Percentiles rank a stretch among this genome's conserved stretches.
Conservation (phyloP, 441 rosid species). For the Macaranga tanarius region DNA sequence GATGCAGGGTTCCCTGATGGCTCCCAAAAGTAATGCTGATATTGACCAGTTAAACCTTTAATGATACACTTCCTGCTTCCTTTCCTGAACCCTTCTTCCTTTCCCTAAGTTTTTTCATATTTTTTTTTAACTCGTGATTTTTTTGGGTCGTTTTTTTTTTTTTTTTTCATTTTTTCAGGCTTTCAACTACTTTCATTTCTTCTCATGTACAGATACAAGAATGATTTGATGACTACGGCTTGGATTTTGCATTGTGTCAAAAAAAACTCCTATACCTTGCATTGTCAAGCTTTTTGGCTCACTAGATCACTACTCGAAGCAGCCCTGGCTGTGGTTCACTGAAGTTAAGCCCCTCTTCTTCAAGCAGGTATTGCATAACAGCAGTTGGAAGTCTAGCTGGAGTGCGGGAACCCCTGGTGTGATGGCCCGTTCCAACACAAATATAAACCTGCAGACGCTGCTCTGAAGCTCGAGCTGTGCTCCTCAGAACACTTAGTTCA, state of each 20-base stretch:
- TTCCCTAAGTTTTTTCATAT: constrained; percentile 11
- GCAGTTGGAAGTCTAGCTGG: constrained; percentile 91
- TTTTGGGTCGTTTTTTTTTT: not conserved
- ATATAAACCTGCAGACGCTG: constrained; percentile 85
- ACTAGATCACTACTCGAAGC: constrained; percentile 80
- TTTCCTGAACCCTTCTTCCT: constrained; percentile 17
- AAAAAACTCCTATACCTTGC: constrained; percentile 39
- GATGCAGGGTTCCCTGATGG: constrained; percentile 25
- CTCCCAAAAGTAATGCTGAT: constrained; percentile 45
- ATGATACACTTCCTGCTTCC: constrained; percentile 37
- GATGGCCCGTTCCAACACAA: constrained; percentile 97
- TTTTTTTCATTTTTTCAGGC: constrained; percentile 19
- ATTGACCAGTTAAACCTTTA: constrained; percentile 39
- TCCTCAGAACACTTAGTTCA: constrained; percentile 67
- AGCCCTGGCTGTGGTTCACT: constrained; percentile 92
- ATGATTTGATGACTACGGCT: constrained; percentile 37
- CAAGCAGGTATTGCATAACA: constrained; percentile 84
- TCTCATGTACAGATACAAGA: constrained; percentile 63
- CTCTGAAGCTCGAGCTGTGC: constrained; percentile 69
- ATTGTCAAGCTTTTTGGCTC: constrained; percentile 36
- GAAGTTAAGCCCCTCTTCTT: constrained; percentile 87
- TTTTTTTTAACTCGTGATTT: not conserved
- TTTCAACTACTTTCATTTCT: constrained; percentile 44
- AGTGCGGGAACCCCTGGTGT: constrained; percentile 85
- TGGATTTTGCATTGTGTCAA: constrained; percentile 31